These are phyloP conservation scores for Tricladium varicosporioides DNA, from an alignment of 2,329 filamentous ascomycete species.

Conservation along the genomic window DNA sequence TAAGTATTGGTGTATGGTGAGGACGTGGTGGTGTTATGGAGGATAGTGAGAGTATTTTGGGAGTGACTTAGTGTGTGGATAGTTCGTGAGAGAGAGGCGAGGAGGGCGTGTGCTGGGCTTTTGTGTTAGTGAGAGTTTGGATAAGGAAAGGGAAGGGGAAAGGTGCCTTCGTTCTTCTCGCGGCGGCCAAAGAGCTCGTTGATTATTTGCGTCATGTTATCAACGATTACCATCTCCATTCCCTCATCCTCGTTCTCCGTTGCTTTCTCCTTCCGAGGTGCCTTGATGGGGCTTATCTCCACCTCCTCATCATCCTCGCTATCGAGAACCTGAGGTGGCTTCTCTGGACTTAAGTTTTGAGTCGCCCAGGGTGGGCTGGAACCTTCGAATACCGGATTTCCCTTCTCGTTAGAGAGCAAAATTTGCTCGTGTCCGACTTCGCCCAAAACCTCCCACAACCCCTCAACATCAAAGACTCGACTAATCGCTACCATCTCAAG, in stretches of 20 bases:
- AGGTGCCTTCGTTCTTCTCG: conserved; percentile 37
- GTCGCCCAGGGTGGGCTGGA: neutral
- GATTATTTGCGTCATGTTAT: conserved; percentile 52
- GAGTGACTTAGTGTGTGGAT: conserved; percentile 46
- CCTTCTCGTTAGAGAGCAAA: neutral
- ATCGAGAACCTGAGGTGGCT: conserved; percentile 23
- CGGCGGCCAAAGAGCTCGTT: conserved; percentile 50
- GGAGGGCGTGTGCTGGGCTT: conserved; percentile 49
- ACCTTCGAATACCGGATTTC: neutral
- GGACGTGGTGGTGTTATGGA: conserved; percentile 52
- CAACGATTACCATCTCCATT: conserved; percentile 50
- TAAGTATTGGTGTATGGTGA: conserved; percentile 41
- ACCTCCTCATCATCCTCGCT: conserved; percentile 41
- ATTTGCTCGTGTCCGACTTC: conserved; percentile 39
- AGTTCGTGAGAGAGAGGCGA: conserved; percentile 47
- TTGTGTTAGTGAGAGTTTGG: neutral
- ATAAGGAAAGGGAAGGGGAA: neutral
- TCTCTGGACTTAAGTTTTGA: neutral
- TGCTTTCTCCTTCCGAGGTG: neutral
- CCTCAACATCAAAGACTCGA: conserved; percentile 57
- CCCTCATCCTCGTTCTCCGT: conserved; percentile 9
- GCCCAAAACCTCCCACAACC: conserved; percentile 53
- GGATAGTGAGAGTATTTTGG: conserved; percentile 47
- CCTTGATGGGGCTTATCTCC: conserved; percentile 1
- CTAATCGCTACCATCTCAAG: conserved; percentile 53